Percentiles rank a stretch among this genome's conserved stretches.
phyloP scores from a whole-genome alignment of 2,329 filamentous ascomycete species.

The Aspergillus sp. region DNA sequence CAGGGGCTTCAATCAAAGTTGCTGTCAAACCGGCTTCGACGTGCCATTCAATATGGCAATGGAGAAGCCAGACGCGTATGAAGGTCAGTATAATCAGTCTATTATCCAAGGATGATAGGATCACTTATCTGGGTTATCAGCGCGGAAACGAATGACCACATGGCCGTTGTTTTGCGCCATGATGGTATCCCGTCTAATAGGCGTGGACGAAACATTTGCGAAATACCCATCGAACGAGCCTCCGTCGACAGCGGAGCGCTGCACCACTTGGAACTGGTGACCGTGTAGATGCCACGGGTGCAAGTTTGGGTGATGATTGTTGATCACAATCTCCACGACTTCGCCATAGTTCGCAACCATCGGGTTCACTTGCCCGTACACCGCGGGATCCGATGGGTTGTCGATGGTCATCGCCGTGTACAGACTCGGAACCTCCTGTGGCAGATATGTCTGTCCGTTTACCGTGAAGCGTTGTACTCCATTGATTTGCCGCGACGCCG shows the following conservation, averaged over 20 bases:
- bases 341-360: constrained; percentile 59
- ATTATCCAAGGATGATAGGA: neutral
- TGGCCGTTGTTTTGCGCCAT: constrained; percentile 27
- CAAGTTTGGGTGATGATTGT: constrained; percentile 27
- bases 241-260: constrained; percentile 17
- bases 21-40: constrained; percentile 23
- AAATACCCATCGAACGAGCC: constrained; percentile 20
- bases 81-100: neutral
- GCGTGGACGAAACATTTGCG: constrained; percentile 18
- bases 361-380: constrained; percentile 62
- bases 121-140: constrained; percentile 27
- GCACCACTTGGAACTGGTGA: constrained; percentile 43
- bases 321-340: constrained; percentile 30
- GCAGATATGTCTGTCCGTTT: constrained; percentile 43
- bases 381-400: constrained; percentile 46
- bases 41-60: constrained; percentile 33
- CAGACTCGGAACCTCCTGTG: constrained; percentile 68
- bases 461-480: constrained; percentile 30
- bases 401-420: constrained; percentile 60
- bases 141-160: constrained; percentile 26
- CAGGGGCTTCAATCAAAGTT: constrained; percentile 26
- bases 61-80: constrained; percentile 25
- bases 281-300: constrained; percentile 47
- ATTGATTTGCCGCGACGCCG: constrained; percentile 61
- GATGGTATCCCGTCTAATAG: constrained; percentile 26